phyloP scores from a whole-genome alignment of 148 eudicot genomes.

The Euryodendron excelsum region DNA sequence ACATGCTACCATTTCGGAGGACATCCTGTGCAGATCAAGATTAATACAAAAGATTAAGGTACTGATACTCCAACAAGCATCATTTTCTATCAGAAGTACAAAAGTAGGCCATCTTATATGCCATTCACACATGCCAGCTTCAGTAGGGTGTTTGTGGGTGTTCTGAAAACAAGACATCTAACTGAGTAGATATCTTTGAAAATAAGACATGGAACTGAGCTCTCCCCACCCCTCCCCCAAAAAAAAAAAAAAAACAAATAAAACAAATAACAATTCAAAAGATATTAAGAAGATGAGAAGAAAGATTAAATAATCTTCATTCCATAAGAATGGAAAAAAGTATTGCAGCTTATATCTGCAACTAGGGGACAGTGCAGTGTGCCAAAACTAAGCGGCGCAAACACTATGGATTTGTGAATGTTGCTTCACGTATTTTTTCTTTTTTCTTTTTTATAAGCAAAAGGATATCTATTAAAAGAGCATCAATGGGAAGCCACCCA shows the following conservation, averaged over 20 bases:
- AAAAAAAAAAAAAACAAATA: not conserved
- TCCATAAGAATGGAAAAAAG: not conserved
- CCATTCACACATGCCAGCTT: no score
- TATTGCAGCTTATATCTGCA: not conserved
- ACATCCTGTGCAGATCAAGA: conserved; percentile 59
- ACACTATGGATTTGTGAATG: not conserved
- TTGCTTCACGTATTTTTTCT: not conserved
- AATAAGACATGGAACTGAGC: not conserved
- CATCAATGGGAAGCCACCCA: no score
- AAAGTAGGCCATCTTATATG: not conserved
- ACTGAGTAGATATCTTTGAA: not conserved
- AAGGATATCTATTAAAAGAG: no score
- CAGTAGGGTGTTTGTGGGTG: not conserved
- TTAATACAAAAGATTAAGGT: not conserved
- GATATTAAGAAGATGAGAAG: not conserved
- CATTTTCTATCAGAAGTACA: not conserved
- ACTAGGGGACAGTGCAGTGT: not conserved
- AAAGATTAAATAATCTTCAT: no score
- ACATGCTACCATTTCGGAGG: conserved; percentile 84
- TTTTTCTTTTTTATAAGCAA: no score
- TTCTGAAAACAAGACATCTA: not conserved
- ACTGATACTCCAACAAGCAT: not conserved
- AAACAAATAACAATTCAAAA: not conserved
- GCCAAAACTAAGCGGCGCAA: not conserved
- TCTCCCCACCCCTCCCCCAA: not conserved